These are phyloP conservation scores for Annulohypoxylon maeteangense DNA, from an alignment of 495 filamentous ascomycete species.

Conservation along the genomic window DNA sequence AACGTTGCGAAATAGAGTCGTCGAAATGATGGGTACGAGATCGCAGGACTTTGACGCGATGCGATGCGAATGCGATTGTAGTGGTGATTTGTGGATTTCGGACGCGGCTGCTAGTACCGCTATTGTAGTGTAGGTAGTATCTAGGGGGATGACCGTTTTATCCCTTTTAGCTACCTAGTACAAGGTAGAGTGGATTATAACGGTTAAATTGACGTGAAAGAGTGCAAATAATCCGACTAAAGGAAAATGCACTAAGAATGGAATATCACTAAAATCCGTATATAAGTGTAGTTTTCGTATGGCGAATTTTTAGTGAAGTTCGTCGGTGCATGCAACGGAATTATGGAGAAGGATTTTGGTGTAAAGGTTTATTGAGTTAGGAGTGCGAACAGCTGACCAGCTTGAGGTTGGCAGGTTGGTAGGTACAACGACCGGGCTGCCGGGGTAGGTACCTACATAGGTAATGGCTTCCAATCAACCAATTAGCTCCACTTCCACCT, in stretches of 20 bases:
- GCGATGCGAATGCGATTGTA: conserved; percentile 26
- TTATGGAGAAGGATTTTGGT: conserved; percentile 39
- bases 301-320: conserved; percentile 12
- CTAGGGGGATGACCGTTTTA: not conserved
- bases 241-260: conserved; percentile 8
- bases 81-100: conserved; percentile 38
- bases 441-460: not conserved
- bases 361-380: not conserved
- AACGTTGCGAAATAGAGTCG: conserved; percentile 2
- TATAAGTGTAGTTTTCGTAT: not conserved
- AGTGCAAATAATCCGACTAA: not conserved
- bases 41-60: conserved; percentile 39
- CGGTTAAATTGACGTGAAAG: not conserved
- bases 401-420: not conserved
- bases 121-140: conserved; percentile 6
- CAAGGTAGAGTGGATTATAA: not conserved
- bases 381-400: conserved; percentile 25
- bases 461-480: not conserved
- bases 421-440: no score
- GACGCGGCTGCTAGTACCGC: conserved; percentile 33
- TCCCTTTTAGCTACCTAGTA: conserved; percentile 4
- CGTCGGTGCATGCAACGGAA: conserved; percentile 27
- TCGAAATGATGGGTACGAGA: conserved; percentile 23
- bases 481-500: not conserved
- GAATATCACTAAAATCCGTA: conserved; percentile 10